Evolutionary conservation across 2,329 filamentous ascomycete species (phyloP).

Genomic region (Coniochaeta sp.): DNA sequence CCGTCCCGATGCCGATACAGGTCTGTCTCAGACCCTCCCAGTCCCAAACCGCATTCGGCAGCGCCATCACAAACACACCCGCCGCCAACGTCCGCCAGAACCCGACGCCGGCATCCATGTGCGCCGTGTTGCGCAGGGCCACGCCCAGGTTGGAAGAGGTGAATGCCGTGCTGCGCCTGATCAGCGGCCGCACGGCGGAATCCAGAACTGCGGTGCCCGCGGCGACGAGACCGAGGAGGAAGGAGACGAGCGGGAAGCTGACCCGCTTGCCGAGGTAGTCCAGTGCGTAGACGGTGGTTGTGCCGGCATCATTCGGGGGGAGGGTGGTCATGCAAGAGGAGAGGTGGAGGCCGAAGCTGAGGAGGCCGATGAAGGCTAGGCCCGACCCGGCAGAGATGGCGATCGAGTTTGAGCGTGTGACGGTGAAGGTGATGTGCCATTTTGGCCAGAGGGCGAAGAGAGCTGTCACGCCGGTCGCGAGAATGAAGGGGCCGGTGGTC

Average conservation of each 20-base stretch:
- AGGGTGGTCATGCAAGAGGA: slow-evolving; percentile 24
- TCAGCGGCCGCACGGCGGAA: slow-evolving; percentile 30
- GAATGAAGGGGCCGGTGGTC: slow-evolving; percentile 34
- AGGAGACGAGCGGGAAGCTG: slow-evolving; percentile 32
- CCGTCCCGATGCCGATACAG: slow-evolving; percentile 31
- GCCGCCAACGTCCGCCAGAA: slow-evolving; percentile 31
- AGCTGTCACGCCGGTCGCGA: slow-evolving; percentile 25
- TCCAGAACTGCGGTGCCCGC: slow-evolving; percentile 32
- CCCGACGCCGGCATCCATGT: slow-evolving; percentile 37
- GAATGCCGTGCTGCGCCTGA: slow-evolving; percentile 40
- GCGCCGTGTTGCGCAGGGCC: slow-evolving; percentile 35
- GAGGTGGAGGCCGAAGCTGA: slow-evolving; percentile 37
- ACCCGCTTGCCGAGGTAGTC: slow-evolving; percentile 18
- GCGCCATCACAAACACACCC: slow-evolving; percentile 34
- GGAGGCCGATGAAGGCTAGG: slow-evolving; percentile 31
- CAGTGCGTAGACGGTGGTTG: slow-evolving; percentile 17
- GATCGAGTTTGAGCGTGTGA: slow-evolving; percentile 19
- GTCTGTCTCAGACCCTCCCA: slow-evolving; percentile 27
- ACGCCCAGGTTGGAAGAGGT: slow-evolving; percentile 38
- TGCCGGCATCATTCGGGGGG: slow-evolving; percentile 9
- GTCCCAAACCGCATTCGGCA: slow-evolving; percentile 28
- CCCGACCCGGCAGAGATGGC: slow-evolving; percentile 27
- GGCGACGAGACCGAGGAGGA: slow-evolving; percentile 39
- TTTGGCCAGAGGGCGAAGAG: slow-evolving; percentile 20
- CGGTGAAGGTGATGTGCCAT: slow-evolving; percentile 24